Evolutionary conservation across 2,329 filamentous ascomycete species (phyloP).

Genomic region (Fusarium oligoseptatum): DNA sequence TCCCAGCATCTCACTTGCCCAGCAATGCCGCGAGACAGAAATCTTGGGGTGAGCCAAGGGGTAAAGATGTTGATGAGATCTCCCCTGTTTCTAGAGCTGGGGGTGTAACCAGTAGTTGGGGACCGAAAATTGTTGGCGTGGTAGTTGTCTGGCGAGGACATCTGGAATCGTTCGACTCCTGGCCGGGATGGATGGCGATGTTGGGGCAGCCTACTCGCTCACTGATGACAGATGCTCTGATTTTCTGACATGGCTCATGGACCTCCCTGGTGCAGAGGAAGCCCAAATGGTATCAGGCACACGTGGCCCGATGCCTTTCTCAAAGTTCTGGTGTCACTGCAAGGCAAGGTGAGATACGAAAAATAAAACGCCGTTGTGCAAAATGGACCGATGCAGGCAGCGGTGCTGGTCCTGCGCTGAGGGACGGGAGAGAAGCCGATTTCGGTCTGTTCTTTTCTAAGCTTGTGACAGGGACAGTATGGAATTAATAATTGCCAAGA

Average conservation of each 20-base stretch:
- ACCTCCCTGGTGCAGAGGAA: not conserved
- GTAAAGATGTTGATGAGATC: slow-evolving; percentile 13
- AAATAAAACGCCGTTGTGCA: not conserved
- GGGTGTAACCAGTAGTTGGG: slow-evolving; percentile 22
- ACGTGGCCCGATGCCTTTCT: slow-evolving; percentile 9
- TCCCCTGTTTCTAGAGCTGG: slow-evolving; percentile 12
- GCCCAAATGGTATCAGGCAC: slow-evolving; percentile 4
- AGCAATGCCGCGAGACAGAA: slow-evolving; percentile 5
- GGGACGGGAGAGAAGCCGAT: not conserved
- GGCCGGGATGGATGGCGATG: slow-evolving; percentile 21
- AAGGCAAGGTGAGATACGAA: not conserved
- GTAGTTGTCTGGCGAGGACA: slow-evolving; percentile 27
- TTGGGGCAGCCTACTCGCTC: slow-evolving; percentile 20
- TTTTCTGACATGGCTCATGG: slow-evolving; percentile 25
- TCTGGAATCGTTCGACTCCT: slow-evolving; percentile 41
- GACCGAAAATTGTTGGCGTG: slow-evolving; percentile 37
- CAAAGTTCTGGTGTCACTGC: not conserved
- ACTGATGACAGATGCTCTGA: slow-evolving; percentile 39
- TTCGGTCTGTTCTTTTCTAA: not conserved
- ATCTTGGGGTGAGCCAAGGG: slow-evolving; percentile 12
- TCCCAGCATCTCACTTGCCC: not conserved
- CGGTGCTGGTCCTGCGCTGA: not conserved
- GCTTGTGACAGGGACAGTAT: not conserved
- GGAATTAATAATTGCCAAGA: slow-evolving; percentile 16
- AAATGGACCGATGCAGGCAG: slow-evolving; percentile 3